phyloP scores from a whole-genome alignment of 139 green algal species.

The Microglena sp. region DNA sequence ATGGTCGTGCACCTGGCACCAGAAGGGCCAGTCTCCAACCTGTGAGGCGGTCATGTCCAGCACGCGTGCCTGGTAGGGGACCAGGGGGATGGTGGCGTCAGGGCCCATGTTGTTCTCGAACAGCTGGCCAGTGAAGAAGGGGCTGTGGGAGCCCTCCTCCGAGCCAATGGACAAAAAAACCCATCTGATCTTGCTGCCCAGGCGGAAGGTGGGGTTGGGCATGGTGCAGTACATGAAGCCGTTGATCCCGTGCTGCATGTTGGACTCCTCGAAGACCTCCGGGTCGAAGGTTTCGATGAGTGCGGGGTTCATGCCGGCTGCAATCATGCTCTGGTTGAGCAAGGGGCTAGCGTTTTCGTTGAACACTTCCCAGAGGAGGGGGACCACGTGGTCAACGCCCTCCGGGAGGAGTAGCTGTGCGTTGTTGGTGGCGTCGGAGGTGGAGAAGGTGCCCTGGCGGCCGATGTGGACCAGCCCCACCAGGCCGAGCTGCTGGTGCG shows the following conservation, averaged over 20 bases:
- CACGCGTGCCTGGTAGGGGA: no score
- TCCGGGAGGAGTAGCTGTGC: slow-evolving; percentile 6
- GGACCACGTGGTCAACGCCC: slow-evolving; percentile 26
- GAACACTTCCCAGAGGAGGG: slow-evolving; percentile 32
- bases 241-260: slow-evolving; percentile 54
- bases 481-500: slow-evolving; percentile 12
- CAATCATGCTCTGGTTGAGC: slow-evolving; percentile 15
- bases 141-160: background rate
- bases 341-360: slow-evolving; percentile 28
- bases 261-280: slow-evolving; percentile 31
- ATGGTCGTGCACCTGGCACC: background rate
- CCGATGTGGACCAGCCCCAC: slow-evolving; percentile 17
- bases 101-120: background rate
- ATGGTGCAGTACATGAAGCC: slow-evolving; percentile 50
- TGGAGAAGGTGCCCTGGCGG: slow-evolving; percentile 4
- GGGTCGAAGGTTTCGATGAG: background rate
- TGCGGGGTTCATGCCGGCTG: background rate
- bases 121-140: background rate
- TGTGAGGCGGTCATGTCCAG: background rate
- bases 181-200: background rate
- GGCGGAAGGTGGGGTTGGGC: slow-evolving; percentile 4
- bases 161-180: background rate
- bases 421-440: background rate
- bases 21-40: background rate
- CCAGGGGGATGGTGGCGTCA: no score